Base-by-base conservation (phyloP, 805 yeast genomes). In the Kockiozyma suomiensis region DNA sequence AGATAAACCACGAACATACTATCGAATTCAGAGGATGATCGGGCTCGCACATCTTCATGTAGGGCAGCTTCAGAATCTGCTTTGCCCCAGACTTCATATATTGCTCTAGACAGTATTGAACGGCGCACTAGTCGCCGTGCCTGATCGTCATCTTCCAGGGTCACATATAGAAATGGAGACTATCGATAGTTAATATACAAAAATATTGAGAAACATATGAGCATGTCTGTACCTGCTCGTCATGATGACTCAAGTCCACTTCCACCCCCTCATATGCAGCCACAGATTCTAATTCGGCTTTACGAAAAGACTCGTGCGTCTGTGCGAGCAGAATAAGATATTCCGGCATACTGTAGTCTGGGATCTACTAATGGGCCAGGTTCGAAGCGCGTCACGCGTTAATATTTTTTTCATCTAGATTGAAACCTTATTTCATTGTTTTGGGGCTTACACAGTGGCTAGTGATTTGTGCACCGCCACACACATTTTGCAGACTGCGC, bases 281-380 rank as follows among this genome's bases (percentile, higher is more conserved):
- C 47, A 94, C 74, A 0, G 97, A 86, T 67, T 87, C 90, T 37
- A 94, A 75, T 74, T 93, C 99, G 0, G 96, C 89, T 38, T 75
- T 74, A 50, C 98, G 79, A 74, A 93, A 93, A 60, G 82, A 80
- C 52, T 86, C 84, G 70, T 90, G 91, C 43, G 86, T 82, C 74
- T 92, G 97, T 2, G 97, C 97, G 70, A 94, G 79, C 70, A 87
- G 84, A n/a, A 94, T 77, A 50, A 93, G 72, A 70, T 90, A 94
- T 56, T 81, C 79, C 73, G 80, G 81, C 82, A 67, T 66, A 23
- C 6, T 23, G 17, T 17, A 43, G 15, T 12, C 42, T n/a, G 19
- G 5, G 21, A 2, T 10, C 7, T 3, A n/a, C 42, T 12, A 38
- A 13, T 10, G 4, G 19, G 13, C n/a, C 21, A 17, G 3, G 19